phyloP scores from a whole-genome alignment of 1,284 basidiomycete species.

The Nidula niveotomentosa region DNA sequence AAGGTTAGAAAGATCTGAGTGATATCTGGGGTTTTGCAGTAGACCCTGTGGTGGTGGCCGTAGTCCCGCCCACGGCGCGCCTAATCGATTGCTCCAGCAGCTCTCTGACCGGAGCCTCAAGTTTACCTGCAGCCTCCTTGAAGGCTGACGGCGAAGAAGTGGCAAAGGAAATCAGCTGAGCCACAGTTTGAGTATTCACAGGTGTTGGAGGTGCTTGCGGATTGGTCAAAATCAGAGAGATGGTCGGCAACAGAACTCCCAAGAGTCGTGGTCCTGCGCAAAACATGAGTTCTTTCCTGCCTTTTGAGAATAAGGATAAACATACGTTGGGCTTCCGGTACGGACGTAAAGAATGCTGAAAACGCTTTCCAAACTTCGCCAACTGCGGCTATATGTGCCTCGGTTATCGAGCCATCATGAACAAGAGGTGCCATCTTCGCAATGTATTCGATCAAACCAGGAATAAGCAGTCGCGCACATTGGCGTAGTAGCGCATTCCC shows the following conservation, averaged over 20 bases:
- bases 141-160: conserved; percentile 76
- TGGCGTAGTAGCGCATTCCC: conserved; percentile 71
- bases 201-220: conserved; percentile 41
- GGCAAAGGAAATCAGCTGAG: conserved; percentile 79
- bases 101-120: conserved; percentile 62
- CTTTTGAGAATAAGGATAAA: conserved; percentile 8
- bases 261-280: conserved; percentile 65
- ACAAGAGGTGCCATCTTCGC: conserved; percentile 63
- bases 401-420: conserved; percentile 53
- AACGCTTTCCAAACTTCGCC: conserved; percentile 86
- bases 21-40: conserved; percentile 76
- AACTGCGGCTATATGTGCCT: conserved; percentile 58
- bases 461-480: conserved; percentile 74
- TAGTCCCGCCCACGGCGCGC: conserved; percentile 60
- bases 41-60: conserved; percentile 28
- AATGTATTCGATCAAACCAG: conserved; percentile 79
- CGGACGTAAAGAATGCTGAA: conserved; percentile 57
- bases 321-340: conserved; percentile 68
- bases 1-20: conserved; percentile 58
- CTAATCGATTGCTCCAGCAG: conserved; percentile 80
- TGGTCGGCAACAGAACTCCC: conserved; percentile 78
- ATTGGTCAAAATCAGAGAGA: conserved; percentile 74
- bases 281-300: conserved; percentile 2
- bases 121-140: conserved; percentile 80
- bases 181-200: conserved; percentile 65